Evolutionary conservation across 768 basidiomycete species (phyloP).

Genomic region (Mycena amicta): DNA sequence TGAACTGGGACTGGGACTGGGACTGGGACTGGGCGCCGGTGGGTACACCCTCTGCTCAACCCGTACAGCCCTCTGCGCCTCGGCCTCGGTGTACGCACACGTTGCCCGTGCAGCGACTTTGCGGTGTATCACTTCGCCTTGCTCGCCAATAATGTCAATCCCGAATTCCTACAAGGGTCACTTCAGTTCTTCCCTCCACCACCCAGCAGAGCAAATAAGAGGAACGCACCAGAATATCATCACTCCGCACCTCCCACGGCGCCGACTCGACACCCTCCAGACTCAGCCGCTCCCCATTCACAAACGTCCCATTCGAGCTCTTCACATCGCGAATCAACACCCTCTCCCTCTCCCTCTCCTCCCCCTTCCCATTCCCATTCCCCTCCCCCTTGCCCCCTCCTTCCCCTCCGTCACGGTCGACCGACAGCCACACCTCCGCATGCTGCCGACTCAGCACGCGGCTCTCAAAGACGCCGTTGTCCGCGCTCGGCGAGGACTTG

Average conservation of each 20-base stretch:
- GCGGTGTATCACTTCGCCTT: slow-evolving; percentile 70
- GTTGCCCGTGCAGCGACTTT: slow-evolving; percentile 68
- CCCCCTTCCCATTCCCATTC: too few relatives aligned
- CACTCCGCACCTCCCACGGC: slow-evolving; percentile 62
- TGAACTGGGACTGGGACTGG: too few relatives aligned
- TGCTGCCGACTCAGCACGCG: too few relatives aligned
- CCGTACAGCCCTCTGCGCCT: slow-evolving; percentile 45
- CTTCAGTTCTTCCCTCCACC: too few relatives aligned
- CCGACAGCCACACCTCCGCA: slow-evolving; percentile 67
- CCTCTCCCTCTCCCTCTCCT: background rate
- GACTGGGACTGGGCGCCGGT: too few relatives aligned
- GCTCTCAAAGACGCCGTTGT: background rate
- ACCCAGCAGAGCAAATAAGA: slow-evolving; percentile 45
- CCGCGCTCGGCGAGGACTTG: background rate
- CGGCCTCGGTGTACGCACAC: slow-evolving; percentile 57
- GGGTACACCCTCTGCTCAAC: too few relatives aligned
- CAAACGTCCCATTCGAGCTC: slow-evolving; percentile 72
- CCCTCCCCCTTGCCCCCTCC: too few relatives aligned
- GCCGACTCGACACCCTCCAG: slow-evolving; percentile 61
- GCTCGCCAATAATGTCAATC: slow-evolving; percentile 71
- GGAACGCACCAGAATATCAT: slow-evolving; percentile 43
- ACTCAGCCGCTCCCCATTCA: slow-evolving; percentile 66
- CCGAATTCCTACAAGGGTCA: slow-evolving; percentile 69
- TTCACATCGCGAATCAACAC: slow-evolving; percentile 70
- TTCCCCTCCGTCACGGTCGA: slow-evolving; percentile 28